A percentile compares a stretch with the other conserved stretches of the same genome.
phyloP scores from a whole-genome alignment of 169 alveolate species.

The Babesia caballi region DNA sequence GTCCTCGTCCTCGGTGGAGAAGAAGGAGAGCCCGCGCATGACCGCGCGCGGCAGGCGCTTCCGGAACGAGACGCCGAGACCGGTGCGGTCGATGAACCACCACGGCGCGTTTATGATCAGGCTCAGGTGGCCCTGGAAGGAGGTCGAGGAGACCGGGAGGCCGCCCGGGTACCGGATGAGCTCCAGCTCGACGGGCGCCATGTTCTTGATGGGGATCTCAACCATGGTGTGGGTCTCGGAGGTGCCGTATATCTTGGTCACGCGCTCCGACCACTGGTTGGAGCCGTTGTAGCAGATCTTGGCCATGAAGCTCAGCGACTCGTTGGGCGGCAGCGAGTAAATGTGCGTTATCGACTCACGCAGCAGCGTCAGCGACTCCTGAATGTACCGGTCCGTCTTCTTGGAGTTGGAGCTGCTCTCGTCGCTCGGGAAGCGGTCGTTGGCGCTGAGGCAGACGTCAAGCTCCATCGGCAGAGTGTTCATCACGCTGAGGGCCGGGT shows the following conservation, averaged over 20 bases:
- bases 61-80: conserved; percentile 76
- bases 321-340: conserved; percentile 63
- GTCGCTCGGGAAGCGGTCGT: conserved; percentile 31
- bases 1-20: conserved; percentile 50
- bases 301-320: conserved; percentile 34
- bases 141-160: conserved; percentile 32
- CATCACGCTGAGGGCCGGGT: conserved; percentile 80
- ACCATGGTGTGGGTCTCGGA: conserved; percentile 56
- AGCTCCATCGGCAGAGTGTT: conserved; percentile 79
- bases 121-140: conserved; percentile 60
- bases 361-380: conserved; percentile 30
- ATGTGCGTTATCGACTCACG: conserved; percentile 52
- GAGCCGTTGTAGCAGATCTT: conserved; percentile 20
- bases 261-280: conserved; percentile 44
- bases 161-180: conserved; percentile 65
- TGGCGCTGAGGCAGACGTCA: conserved; percentile 57
- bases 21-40: conserved; percentile 70
- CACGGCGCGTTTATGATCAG: conserved; percentile 76
- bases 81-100: conserved; percentile 83
- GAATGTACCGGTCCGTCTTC: conserved; percentile 1
- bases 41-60: conserved; percentile 68
- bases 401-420: not conserved
- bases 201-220: conserved; percentile 25
- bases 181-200: conserved; percentile 71
- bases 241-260: conserved; percentile 59